phyloP scores from a whole-genome alignment of 176 grass and related monocot genomes.

The Lolium perenne region DNA sequence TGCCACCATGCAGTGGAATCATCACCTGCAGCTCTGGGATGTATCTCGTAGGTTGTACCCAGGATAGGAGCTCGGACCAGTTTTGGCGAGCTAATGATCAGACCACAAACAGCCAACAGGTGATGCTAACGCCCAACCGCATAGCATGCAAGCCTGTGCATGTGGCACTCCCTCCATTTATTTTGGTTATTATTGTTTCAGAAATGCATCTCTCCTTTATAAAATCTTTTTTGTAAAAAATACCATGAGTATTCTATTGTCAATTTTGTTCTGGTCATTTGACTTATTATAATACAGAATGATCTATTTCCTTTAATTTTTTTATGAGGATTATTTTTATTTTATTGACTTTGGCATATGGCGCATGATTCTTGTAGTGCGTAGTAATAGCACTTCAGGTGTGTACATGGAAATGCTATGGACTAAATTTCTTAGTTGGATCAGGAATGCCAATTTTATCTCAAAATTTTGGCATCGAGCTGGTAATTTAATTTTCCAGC shows the following conservation, averaged over 20 bases:
- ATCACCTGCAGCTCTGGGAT: background rate
- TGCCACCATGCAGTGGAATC: background rate
- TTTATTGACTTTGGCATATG: slow-evolving; percentile 25
- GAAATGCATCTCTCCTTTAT: slow-evolving; percentile 6
- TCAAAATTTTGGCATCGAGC: slow-evolving; percentile 4
- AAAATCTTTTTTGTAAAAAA: background rate
- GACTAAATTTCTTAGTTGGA: slow-evolving; percentile 14
- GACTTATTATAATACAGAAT: background rate
- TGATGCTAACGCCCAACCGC: background rate
- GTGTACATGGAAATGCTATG: slow-evolving; percentile 25
- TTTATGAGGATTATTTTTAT: slow-evolving; percentile 24
- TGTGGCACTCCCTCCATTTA: background rate
- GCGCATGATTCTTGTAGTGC: background rate
- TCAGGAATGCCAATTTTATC: slow-evolving; percentile 7
- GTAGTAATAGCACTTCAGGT: slow-evolving; percentile 1
- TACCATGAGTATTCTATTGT: slow-evolving; percentile 6
- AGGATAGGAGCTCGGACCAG: background rate
- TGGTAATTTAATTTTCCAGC: slow-evolving; percentile 32
- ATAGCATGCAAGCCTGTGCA: slow-evolving; percentile 2
- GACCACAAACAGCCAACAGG: background rate
- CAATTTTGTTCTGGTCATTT: background rate
- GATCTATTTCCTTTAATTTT: background rate
- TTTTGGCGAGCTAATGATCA: background rate
- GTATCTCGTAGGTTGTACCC: background rate
- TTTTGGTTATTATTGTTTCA: background rate